phyloP scores from a whole-genome alignment of 2,329 filamentous ascomycete species.

The Clonostachys rhizophaga region DNA sequence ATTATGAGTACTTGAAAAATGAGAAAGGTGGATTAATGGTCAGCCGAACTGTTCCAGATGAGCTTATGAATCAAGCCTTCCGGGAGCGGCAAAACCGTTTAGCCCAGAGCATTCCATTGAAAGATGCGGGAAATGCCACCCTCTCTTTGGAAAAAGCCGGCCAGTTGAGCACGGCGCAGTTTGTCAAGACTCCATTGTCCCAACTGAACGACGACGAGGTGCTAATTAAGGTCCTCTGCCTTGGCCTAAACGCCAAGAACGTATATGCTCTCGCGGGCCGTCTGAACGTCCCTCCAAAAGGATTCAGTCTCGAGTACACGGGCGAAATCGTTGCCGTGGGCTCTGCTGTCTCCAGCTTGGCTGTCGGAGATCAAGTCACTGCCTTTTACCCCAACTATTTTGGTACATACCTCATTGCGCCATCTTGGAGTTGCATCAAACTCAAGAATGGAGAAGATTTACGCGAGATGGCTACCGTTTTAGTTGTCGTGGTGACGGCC shows the following conservation, averaged over 20 bases:
- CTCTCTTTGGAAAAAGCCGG: background rate
- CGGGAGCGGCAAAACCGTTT: background rate
- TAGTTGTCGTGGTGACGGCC: background rate
- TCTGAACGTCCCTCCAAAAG: constrained; percentile 11
- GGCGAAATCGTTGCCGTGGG: constrained; percentile 15
- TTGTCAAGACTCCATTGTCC: background rate
- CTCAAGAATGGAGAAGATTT: too few species aligned
- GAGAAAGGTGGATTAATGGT: background rate
- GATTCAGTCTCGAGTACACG: constrained; percentile 12
- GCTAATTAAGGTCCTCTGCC: constrained; percentile 16
- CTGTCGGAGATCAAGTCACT: constrained; percentile 16
- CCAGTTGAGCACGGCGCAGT: background rate
- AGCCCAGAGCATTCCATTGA: background rate
- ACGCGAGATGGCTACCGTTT: background rate
- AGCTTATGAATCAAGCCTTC: background rate
- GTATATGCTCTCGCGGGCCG: constrained; percentile 16
- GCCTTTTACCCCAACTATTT: constrained; percentile 13
- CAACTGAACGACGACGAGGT: constrained; percentile 5
- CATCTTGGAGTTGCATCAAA: too few species aligned
- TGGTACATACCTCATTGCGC: constrained; percentile 6
- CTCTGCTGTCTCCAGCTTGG: constrained; percentile 1
- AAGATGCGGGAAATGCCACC: background rate
- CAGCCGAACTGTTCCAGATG: constrained; percentile 1
- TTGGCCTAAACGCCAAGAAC: constrained; percentile 12
- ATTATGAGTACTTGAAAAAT: constrained; percentile 2